These are phyloP conservation scores for Drechslerella coelobrocha DNA, from an alignment of 2,329 filamentous ascomycete genomes.

Conservation along the genomic window DNA sequence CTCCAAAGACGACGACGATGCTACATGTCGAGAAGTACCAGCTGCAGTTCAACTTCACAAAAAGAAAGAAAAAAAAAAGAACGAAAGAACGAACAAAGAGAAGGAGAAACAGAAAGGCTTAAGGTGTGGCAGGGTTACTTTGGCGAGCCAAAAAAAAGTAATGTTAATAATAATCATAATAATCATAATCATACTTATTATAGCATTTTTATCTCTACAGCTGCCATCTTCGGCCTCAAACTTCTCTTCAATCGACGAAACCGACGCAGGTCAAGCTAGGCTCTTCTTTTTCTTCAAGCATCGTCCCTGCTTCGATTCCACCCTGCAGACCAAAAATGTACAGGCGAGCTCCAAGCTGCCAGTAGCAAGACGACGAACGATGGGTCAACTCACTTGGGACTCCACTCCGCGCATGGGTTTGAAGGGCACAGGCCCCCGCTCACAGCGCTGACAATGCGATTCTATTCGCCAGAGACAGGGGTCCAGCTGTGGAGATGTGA, in stretches of 20 bases:
- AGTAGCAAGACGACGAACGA: slow-evolving; percentile 3
- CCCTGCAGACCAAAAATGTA: slow-evolving; percentile 24
- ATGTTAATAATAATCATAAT: no score
- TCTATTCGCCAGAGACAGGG: neutral
- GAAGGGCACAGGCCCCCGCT: neutral
- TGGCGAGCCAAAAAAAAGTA: no score
- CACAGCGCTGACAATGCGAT: neutral
- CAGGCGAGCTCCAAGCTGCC: slow-evolving; percentile 50
- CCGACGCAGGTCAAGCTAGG: slow-evolving; percentile 1
- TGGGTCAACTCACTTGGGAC: neutral
- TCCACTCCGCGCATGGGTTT: slow-evolving; percentile 1
- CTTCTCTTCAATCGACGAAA: slow-evolving; percentile 17
- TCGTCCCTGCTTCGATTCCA: slow-evolving; percentile 34
- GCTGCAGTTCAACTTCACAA: neutral
- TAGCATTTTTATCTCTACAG: neutral
- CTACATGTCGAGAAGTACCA: neutral
- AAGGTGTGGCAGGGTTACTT: no score
- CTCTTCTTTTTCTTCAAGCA: neutral
- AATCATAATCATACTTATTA: no score
- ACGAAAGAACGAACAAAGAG: neutral
- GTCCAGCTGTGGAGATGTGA: neutral
- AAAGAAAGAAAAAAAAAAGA: neutral
- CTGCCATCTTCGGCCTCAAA: slow-evolving; percentile 19
- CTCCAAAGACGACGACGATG: no score
- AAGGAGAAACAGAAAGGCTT: no score